Base-by-base conservation (phyloP, 176 grass and related monocot genomes). In the Cymbopogon citratus region DNA sequence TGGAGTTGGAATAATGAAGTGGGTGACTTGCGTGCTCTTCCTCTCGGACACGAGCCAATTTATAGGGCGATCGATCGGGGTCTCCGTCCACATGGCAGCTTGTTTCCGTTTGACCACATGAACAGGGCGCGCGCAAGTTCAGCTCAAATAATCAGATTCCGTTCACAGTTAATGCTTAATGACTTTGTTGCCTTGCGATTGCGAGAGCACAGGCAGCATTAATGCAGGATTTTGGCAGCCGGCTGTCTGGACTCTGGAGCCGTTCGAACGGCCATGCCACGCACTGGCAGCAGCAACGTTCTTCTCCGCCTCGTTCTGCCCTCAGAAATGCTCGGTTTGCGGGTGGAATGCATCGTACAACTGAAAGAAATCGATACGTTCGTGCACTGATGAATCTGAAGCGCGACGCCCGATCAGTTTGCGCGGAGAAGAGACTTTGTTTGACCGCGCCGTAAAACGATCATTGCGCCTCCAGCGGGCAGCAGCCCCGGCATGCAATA, bases 91-190 rank as follows among this genome's bases (percentile, higher is more conserved):
- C 77, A 51, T 69, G 33, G 24, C 25, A 0, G 52, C 64, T 9
- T 46, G 64, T 36, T 29, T 26, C 77, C 36, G 36, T 80, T 89
- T 89, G 82, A 81, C 77, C 48, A 5, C 31, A 81, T 29, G 33
- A 62, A 31, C 63, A 5, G 40, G 9, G 52, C 24, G 19, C 8
- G n/a, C n/a, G n/a, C n/a, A 29, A 21, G 26, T 65, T 46, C 19
- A 48, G 35, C 12, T 71, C 13, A 71, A 85, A 81, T 49, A 85
- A 81, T 49, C 41, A 71, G 87, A 89, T 89, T 85, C 87, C 71
- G 0, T 76, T 31, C 77, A 54, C 71, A 64, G 76, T 52, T 84
- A 84, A 89, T 85, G 86, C 70, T 52, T 84, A 84, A 89, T 85
- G 86, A 46, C 19, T 65, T 78, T 1, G 43, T 19, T 71, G 29